These are phyloP conservation scores for Colletotrichum ledebouriae DNA, from an alignment of 2,329 filamentous ascomycete genomes.

Conservation along the genomic window DNA sequence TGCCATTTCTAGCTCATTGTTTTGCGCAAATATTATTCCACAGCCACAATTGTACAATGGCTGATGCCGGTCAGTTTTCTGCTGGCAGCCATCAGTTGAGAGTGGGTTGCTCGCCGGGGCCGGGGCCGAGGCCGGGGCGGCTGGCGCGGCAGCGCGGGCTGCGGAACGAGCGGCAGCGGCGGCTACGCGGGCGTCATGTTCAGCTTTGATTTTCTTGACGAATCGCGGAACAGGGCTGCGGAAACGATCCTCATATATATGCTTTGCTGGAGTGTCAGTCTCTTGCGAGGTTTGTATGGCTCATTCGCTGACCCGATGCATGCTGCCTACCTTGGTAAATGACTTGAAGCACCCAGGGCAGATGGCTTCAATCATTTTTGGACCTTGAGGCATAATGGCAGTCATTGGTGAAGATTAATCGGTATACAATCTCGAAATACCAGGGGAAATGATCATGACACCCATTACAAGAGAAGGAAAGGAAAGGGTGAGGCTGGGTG, in stretches of 20 bases:
- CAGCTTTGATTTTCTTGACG: slow-evolving; percentile 25
- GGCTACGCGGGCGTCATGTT: slow-evolving; percentile 27
- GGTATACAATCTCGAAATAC: too few relatives aligned
- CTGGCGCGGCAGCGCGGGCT: slow-evolving; percentile 21
- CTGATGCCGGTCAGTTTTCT: too few relatives aligned
- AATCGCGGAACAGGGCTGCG: slow-evolving; percentile 24
- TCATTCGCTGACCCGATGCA: slow-evolving; percentile 24
- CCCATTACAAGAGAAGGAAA: too few relatives aligned
- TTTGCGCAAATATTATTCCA: neutral
- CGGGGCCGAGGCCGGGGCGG: neutral
- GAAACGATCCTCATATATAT: slow-evolving; percentile 31
- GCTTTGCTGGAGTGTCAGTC: slow-evolving; percentile 9
- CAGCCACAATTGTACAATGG: neutral
- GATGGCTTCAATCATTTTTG: slow-evolving; percentile 30
- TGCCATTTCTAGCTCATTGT: slow-evolving; percentile 1
- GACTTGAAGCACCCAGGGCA: slow-evolving; percentile 31
- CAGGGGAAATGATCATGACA: neutral
- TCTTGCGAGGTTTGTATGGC: too few relatives aligned
- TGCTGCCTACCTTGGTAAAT: slow-evolving; percentile 32
- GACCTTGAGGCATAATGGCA: slow-evolving; percentile 10
- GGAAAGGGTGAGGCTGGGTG: too few relatives aligned
- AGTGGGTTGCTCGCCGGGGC: neutral
- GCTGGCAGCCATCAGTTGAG: neutral
- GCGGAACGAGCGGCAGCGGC: slow-evolving; percentile 27
- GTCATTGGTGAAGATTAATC: neutral